Evolutionary conservation across 2,329 filamentous ascomycete genomes (phyloP), one percentile per base, ranked within the genome.

Genomic region (Rhinocladiella mackenziei): DNA sequence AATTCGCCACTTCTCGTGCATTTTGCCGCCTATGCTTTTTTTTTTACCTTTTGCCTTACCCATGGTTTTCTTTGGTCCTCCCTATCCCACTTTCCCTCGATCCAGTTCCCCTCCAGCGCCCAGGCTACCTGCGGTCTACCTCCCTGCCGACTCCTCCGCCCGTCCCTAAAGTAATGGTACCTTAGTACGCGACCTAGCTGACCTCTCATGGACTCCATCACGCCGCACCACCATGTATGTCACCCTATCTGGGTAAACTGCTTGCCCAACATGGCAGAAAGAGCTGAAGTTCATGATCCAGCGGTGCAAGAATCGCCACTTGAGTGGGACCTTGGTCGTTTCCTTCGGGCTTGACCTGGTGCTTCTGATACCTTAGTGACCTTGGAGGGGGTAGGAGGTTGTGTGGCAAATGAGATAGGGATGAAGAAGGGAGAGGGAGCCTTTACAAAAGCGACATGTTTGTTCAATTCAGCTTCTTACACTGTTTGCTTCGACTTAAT

Each of bases 281-380:
- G 10, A 8, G 11, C 18, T 19, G 19, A 42, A 38, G 11, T 52
- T 52, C 42, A 49, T 46, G 33, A 18, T 22, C 30, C 50, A 48
- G 36, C 45, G 46, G 13, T 26, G 37, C 14, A 29, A 52, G 35
- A 49, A 49, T 52, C 43, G 50, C 50, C 50, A 52, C 50, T 41
- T 26, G 30, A 22, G 30, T 32, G 30, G 30, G n/a, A n/a, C n/a
- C n/a, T n/a, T n/a, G n/a, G n/a, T n/a, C n/a, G n/a, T n/a, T n/a
- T n/a, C n/a, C n/a, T n/a, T n/a, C n/a, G n/a, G n/a, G n/a, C n/a
- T n/a, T n/a, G 14, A 32, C 30, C 30, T 32, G 11, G 14, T 17
- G 30, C 30, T 4, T 17, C 30, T 32, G 13, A 6, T 5, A 32
- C 13, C 5, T 11, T n/a, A n/a, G 11, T 8, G 14, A 32, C 30